Percentiles rank a stretch among this genome's conserved stretches.
Conservation (phyloP, 352 stramenopile genomes). For the Globisporangium rhizosaccharum region DNA sequence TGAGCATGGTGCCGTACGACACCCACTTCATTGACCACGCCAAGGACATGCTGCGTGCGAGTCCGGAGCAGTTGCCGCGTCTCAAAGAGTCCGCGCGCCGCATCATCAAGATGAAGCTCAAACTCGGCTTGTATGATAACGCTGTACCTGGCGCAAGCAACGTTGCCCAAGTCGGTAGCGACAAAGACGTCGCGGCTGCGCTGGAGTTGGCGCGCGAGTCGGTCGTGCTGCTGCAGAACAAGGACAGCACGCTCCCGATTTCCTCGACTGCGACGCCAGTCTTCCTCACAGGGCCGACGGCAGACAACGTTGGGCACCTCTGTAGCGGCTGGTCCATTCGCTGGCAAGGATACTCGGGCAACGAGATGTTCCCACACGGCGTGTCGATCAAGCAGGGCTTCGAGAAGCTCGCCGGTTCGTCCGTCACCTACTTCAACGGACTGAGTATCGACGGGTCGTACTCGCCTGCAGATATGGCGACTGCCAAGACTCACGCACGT, state of each 20-base stretch:
- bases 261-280: slow-evolving; percentile 16
- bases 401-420: slow-evolving; percentile 21
- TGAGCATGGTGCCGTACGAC: slow-evolving; percentile 85
- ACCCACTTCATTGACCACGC: slow-evolving; percentile 44
- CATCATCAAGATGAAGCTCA: slow-evolving; percentile 70
- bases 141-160: slow-evolving; percentile 41
- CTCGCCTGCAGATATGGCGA: slow-evolving; percentile 37
- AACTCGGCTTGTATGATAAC: slow-evolving; percentile 65
- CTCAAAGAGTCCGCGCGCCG: slow-evolving; percentile 55
- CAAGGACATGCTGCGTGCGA: slow-evolving; percentile 26
- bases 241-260: slow-evolving; percentile 47
- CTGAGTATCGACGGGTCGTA: slow-evolving; percentile 51
- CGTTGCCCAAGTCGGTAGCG: slow-evolving; percentile 39
- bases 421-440: slow-evolving; percentile 43
- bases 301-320: slow-evolving; percentile 62
- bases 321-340: slow-evolving; percentile 82
- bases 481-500: slow-evolving; percentile 40
- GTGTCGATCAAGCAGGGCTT: slow-evolving; percentile 56
- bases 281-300: slow-evolving; percentile 64
- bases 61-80: slow-evolving; percentile 28
- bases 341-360: slow-evolving; percentile 81
- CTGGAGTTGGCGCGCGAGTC: slow-evolving; percentile 74
- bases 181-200: slow-evolving; percentile 44
- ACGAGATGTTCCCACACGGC: slow-evolving; percentile 53
- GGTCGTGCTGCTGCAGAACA: slow-evolving; percentile 83